Conservation (phyloP, 208 protist genomes). For the Phytomonas francai region DNA sequence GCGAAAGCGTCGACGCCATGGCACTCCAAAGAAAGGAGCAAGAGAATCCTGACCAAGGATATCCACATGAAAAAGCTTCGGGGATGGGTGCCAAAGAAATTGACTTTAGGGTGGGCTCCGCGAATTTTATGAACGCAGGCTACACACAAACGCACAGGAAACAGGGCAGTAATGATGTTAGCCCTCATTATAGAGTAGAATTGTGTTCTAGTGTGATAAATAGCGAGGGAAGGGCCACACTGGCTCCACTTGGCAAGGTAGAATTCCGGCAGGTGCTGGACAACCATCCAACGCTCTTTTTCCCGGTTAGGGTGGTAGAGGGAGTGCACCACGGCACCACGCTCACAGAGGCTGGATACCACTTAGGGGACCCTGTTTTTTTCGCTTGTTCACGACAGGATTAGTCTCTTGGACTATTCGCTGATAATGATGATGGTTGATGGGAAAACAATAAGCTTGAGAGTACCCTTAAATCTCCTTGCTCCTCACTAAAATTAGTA, state of each 20-base stretch:
- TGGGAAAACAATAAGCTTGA: not conserved
- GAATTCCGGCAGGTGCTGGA: slow-evolving; percentile 43
- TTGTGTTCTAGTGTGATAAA: slow-evolving; percentile 30
- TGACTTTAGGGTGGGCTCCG: not conserved
- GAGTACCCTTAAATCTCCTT: not conserved
- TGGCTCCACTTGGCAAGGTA: slow-evolving; percentile 34
- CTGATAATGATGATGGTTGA: too few species aligned
- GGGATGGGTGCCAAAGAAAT: not conserved
- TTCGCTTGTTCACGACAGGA: slow-evolving; percentile 41
- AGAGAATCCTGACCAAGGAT: not conserved
- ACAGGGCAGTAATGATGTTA: not conserved
- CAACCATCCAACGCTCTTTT: slow-evolving; percentile 19
- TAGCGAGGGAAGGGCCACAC: slow-evolving; percentile 28
- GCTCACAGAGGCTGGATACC: slow-evolving; percentile 20
- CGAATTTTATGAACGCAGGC: not conserved
- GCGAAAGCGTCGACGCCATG: slow-evolving; percentile 15
- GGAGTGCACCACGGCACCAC: slow-evolving; percentile 8
- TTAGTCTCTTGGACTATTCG: slow-evolving; percentile 6
- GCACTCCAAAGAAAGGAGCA: not conserved
- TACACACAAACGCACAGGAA: not conserved
- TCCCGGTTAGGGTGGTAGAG: slow-evolving; percentile 15
- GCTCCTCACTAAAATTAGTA: not conserved
- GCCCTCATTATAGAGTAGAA: slow-evolving; percentile 35
- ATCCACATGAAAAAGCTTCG: too few species aligned
- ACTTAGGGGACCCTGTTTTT: slow-evolving; percentile 57